Base-by-base conservation (phyloP, 1,139 yeast species). In the Candida sanyaensis region DNA sequence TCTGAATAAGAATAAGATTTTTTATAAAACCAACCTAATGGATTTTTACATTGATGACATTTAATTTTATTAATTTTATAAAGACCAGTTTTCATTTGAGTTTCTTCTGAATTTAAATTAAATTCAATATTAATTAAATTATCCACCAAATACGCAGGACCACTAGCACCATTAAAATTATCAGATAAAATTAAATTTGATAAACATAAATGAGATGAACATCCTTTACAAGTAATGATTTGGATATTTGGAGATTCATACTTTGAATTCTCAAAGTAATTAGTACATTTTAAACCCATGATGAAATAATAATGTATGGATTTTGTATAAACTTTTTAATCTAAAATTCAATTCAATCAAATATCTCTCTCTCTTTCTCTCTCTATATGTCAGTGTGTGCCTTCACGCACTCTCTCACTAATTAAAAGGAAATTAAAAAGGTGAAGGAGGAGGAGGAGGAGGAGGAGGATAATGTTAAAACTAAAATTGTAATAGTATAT, bases 11-110 rank as follows among this genome's bases (percentile, higher is more conserved):
- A 70, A 52, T 72, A 81, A 10, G 93, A 79, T 57, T 77, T 79
- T 51, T 85, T 73, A 63, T 90, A 90, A 55, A 77, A 80, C 97
- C 97, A 89, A 8, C 96, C 97, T 32, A 89, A 67, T 42, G 73
- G 73, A 4, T 66, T 61, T 44, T 69, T 65, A 63, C 96, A 89
- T 58, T 83, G 88, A 51, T 77, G 79, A 64, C 97, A 89, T 45
- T 65, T 65, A 32, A 88, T 79, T 52, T 81, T 81, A 55, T 81
- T 80, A 27, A 88, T 86, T 11, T 77, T 69, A 62, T 87, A 90
- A 28, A 65, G 64, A 1, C 96, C 97, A 0, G 96, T 88, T 47
- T 72, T 70, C 93, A 89, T 88, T 44, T 59, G 59, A 4, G 74
- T 66, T 49, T 73, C 75, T 46, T 67, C 68, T 13, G 68, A 59